Evolutionary conservation across 306 rosid species (phyloP).

Genomic region (Cicer arietinum): DNA sequence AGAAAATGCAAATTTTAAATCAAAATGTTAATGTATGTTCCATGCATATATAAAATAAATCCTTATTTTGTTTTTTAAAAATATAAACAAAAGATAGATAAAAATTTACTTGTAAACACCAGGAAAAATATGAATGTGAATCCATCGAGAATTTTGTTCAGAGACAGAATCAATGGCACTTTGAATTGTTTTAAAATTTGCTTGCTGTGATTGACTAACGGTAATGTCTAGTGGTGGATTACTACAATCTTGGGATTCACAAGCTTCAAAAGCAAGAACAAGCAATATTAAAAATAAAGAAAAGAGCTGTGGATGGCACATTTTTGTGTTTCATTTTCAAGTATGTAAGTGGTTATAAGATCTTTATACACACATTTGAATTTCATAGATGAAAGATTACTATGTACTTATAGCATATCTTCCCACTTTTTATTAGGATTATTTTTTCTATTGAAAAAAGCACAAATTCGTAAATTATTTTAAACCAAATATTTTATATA

Average conservation of each 20-base stretch:
- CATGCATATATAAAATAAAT: no score
- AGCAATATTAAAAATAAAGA: neutral
- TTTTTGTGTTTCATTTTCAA: neutral
- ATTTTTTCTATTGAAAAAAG: no score
- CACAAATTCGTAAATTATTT: no score
- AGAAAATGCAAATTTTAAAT: no score
- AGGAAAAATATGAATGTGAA: constrained; percentile 37
- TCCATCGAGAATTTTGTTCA: constrained; percentile 38
- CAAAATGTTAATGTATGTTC: no score
- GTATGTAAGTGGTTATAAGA: neutral
- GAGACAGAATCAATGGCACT: constrained; percentile 41
- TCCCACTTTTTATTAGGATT: no score
- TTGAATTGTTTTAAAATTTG: constrained; percentile 47
- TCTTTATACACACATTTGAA: no score
- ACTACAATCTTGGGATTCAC: constrained; percentile 32
- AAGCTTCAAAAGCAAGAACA: neutral
- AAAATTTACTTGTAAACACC: constrained; percentile 30
- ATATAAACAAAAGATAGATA: no score
- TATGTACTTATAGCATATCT: no score
- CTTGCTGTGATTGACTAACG: constrained; percentile 9
- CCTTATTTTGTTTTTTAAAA: no score
- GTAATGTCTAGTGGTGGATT: neutral
- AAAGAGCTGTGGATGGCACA: neutral
- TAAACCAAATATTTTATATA: no score
- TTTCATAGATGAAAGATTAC: no score